phyloP scores from a whole-genome alignment of 345 rosid species.

The Linum trigynum region DNA sequence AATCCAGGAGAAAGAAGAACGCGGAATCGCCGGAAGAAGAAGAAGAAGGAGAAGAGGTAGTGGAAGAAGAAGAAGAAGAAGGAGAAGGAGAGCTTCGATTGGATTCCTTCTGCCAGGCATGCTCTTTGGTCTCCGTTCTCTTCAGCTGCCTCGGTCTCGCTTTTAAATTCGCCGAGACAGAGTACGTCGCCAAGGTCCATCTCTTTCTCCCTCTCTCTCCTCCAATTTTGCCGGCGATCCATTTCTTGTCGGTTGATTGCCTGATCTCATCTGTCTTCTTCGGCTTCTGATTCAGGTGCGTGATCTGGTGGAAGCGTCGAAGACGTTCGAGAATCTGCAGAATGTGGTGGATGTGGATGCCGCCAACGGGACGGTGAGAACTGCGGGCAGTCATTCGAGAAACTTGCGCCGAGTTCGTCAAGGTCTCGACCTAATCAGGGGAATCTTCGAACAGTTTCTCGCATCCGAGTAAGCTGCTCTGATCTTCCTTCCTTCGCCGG shows the following conservation, averaged over 20 bases:
- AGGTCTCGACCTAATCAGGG: conserved; percentile 85
- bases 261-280: not conserved
- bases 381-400: conserved; percentile 70
- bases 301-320: conserved; percentile 65
- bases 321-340: conserved; percentile 35
- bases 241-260: not conserved
- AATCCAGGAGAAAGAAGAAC: not conserved
- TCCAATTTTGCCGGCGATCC: not conserved
- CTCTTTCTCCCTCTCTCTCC: not conserved
- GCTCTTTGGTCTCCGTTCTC: conserved; percentile 59
- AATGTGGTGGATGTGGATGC: conserved; percentile 55
- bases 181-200: conserved; percentile 61
- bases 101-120: conserved; percentile 53
- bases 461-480: conserved; percentile 32
- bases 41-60: not conserved
- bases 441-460: conserved; percentile 62
- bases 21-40: no score
- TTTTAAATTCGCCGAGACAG: conserved; percentile 81
- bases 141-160: conserved; percentile 76
- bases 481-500: not conserved
- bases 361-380: conserved; percentile 59
- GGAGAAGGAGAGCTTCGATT: conserved; percentile 17
- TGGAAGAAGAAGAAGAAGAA: not conserved
- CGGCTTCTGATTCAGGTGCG: conserved; percentile 31
- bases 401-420: conserved; percentile 80